These are phyloP conservation scores for Paramecium octaurelia DNA, from an alignment of 73 alveolate species.

Conservation along the genomic window DNA sequence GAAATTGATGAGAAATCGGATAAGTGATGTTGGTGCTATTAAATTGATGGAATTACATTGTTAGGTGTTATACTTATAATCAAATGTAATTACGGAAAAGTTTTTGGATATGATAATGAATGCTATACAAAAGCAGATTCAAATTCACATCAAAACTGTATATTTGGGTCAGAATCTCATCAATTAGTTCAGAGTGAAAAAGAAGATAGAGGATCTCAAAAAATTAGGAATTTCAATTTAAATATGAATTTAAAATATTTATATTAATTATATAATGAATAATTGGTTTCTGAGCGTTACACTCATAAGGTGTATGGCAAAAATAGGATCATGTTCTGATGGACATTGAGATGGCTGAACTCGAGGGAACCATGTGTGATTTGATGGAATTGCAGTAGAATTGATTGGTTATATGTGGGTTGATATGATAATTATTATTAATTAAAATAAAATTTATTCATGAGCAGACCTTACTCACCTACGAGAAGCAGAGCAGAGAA, in stretches of 20 bases:
- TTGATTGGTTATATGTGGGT: not conserved
- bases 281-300: not conserved
- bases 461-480: conserved; percentile 45
- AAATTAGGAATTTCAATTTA: conserved; percentile 6
- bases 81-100: conserved; percentile 37
- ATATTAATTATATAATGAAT: not conserved
- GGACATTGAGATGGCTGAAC: too few relatives aligned
- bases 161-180: not conserved
- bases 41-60: not conserved
- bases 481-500: conserved; percentile 38
- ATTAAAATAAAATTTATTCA: not conserved
- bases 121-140: not conserved
- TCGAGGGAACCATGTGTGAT: not conserved
- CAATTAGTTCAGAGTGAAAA: not conserved
- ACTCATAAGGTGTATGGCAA: too few relatives aligned
- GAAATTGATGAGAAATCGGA: not conserved
- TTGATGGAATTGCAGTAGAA: not conserved
- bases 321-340: too few relatives aligned
- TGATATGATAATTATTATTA: not conserved
- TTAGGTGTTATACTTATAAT: conserved; percentile 12
- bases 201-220: conserved; percentile 24
- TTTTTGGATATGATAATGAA: conserved; percentile 23
- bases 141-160: not conserved
- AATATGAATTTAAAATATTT: not conserved
- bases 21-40: conserved; percentile 37